These are phyloP conservation scores for Botrytis sinoallii DNA, from an alignment of 2,329 filamentous ascomycete species.

Conservation along the genomic window DNA sequence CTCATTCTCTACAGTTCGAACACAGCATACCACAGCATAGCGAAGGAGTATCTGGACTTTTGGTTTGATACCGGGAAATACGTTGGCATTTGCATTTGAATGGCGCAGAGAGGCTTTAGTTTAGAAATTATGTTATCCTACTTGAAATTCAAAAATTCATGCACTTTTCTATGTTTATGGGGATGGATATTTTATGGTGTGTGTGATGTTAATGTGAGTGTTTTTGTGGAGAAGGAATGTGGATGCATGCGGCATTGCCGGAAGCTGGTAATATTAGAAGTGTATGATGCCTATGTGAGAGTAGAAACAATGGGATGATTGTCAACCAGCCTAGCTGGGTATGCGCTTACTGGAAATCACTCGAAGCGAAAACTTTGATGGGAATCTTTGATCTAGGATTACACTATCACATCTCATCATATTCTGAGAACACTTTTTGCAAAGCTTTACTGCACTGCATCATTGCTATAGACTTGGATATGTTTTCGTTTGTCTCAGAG, in stretches of 20 bases:
- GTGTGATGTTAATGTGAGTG: too few relatives aligned
- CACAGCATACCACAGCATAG: background rate
- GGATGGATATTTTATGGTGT: too few relatives aligned
- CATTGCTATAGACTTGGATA: too few relatives aligned
- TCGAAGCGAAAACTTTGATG: too few relatives aligned
- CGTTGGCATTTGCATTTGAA: background rate
- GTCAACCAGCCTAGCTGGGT: too few relatives aligned
- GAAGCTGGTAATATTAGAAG: background rate
- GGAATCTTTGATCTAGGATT: too few relatives aligned
- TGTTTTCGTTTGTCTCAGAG: too few relatives aligned
- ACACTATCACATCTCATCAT: too few relatives aligned
- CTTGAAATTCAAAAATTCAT: background rate
- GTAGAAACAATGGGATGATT: background rate
- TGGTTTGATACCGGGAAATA: background rate
- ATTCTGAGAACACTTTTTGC: too few relatives aligned
- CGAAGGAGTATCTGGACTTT: background rate
- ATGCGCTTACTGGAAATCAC: too few relatives aligned
- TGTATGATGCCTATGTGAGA: background rate
- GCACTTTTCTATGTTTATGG: background rate
- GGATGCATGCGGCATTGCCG: background rate
- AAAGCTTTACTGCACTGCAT: too few relatives aligned
- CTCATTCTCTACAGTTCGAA: too few relatives aligned
- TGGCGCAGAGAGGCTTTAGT: background rate
- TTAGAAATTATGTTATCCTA: background rate
- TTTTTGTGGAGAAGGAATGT: background rate